Base-by-base conservation (phyloP, 371 early-diverging fungal genomes). In the Conidiobolus incongruus region DNA sequence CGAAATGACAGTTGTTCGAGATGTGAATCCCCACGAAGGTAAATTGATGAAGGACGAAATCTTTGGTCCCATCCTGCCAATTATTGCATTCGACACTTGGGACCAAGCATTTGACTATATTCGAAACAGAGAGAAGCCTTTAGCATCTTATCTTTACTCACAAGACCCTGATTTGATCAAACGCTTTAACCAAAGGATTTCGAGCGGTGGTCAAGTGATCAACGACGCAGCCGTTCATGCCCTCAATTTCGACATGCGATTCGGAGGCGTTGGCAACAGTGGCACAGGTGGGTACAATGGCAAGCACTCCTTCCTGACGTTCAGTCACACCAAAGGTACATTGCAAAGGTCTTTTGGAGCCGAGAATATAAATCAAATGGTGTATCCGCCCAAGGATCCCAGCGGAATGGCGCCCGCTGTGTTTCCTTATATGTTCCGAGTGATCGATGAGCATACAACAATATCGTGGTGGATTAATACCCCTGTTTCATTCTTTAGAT, bases 211-310 rank as follows among this genome's bases (percentile, higher is more conserved):
- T 42, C 74, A 70, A 1, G 47, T 61, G 22, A 62, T 85, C 46
- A 93, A 95, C 60, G 93, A 93, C 48, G 69, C 72, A 12, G 41
- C 86, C 46, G 58, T 82, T 54, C 72, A 75, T 44, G 62, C 63
- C 46, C 51, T 61, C 15, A 61, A 66, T 69, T 55, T 63, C 28
- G 44, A 52, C 23, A 47, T 83, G n/a, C 94, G 93, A 24, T 92
- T 92, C 57, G 93, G 92, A 47, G 96, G 94, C n/a, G 69, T 77
- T 7, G 94, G 94, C 2, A 48, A 56, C 4, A 83, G 85, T 11
- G 96, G 96, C 15, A 69, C 79, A 56, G 96, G 96, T 36, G 52
- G 52, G 11, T 93, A 91, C 57, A 84, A 81, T 45, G 93, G 92
- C 28, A 61, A 63, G 36, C 54, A 58, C 45, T 77, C 84, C 2